A percentile compares a stretch with the other conserved stretches of the same genome.
These are phyloP conservation scores for Eragrostis nindensis DNA, from an alignment of 176 grass and related monocot species.

Conservation along the genomic window DNA sequence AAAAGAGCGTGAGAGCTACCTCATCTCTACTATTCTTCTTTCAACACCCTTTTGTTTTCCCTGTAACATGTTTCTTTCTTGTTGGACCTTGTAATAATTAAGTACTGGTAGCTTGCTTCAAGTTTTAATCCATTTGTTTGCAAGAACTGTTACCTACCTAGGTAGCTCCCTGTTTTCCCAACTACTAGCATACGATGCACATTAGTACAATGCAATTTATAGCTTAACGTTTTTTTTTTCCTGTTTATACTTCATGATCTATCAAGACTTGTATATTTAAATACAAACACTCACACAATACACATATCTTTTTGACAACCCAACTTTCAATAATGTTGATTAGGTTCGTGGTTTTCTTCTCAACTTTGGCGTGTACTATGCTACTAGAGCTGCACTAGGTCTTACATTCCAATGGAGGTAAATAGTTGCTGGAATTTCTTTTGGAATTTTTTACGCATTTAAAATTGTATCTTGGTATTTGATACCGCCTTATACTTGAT, in stretches of 20 bases:
- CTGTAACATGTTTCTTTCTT: neutral
- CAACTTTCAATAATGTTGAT: conserved; percentile 28
- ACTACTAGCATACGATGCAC: neutral
- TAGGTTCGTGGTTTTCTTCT: conserved; percentile 99
- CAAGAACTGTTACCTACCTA: neutral
- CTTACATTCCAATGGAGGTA: conserved; percentile 99
- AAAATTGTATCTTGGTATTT: conserved; percentile 32
- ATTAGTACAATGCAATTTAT: neutral
- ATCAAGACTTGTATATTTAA: neutral
- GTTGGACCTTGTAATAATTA: conserved; percentile 6
- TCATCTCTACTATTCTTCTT: neutral
- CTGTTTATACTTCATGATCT: conserved; percentile 11
- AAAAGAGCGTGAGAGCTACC: neutral
- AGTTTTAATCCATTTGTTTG: conserved; percentile 24
- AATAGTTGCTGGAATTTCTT: conserved; percentile 28
- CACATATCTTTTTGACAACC: neutral
- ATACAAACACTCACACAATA: neutral
- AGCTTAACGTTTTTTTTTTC: conserved; percentile 19
- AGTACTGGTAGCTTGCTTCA: neutral
- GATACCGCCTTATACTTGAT: neutral
- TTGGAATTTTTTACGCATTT: conserved; percentile 14
- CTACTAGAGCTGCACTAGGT: conserved; percentile 90
- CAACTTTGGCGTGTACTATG: conserved; percentile 99
- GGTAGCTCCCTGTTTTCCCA: conserved; percentile 6
- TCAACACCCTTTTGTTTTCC: neutral